Percentiles rank a stretch among this genome's conserved stretches.
Conservation (phyloP, 192 early-diverging fungal species). For the Chytriomyces hyalinus region DNA sequence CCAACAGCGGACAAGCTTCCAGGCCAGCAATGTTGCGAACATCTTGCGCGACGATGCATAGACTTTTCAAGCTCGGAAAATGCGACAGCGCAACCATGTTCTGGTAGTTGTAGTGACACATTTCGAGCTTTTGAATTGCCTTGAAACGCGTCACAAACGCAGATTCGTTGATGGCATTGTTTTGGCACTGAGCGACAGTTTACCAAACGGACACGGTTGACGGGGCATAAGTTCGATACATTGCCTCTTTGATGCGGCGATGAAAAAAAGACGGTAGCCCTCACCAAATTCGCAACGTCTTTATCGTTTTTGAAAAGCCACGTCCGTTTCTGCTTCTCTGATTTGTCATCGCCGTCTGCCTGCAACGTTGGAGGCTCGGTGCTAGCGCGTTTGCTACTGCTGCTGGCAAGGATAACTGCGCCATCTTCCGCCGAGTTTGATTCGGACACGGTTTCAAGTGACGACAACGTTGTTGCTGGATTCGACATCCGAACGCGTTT, state of each 20-base stretch:
- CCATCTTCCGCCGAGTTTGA: too few relatives aligned
- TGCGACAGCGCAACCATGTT: constrained; percentile 45
- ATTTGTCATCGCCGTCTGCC: neutral
- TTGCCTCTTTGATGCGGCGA: neutral
- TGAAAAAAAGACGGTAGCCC: neutral
- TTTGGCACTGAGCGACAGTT: constrained; percentile 32
- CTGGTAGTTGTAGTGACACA: constrained; percentile 65
- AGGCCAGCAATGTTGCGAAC: constrained; percentile 53
- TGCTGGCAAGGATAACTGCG: too few relatives aligned
- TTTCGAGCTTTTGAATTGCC: constrained; percentile 49
- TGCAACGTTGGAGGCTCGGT: too few relatives aligned
- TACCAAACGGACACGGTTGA: too few relatives aligned
- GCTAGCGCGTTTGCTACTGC: too few relatives aligned
- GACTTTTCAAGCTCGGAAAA: constrained; percentile 47
- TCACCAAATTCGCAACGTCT: constrained; percentile 42
- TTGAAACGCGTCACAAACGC: constrained; percentile 26
- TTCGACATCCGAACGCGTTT: too few relatives aligned
- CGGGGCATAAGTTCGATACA: too few relatives aligned
- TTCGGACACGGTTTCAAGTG: too few relatives aligned
- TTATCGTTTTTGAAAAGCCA: constrained; percentile 41
- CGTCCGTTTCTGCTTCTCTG: constrained; percentile 26
- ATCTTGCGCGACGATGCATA: constrained; percentile 66
- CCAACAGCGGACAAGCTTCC: constrained; percentile 43
- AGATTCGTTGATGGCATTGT: constrained; percentile 46
- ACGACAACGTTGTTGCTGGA: too few relatives aligned